These are phyloP conservation scores for Vaccinium darrowii DNA, from an alignment of 148 eudicot genomes.

Conservation along the genomic window DNA sequence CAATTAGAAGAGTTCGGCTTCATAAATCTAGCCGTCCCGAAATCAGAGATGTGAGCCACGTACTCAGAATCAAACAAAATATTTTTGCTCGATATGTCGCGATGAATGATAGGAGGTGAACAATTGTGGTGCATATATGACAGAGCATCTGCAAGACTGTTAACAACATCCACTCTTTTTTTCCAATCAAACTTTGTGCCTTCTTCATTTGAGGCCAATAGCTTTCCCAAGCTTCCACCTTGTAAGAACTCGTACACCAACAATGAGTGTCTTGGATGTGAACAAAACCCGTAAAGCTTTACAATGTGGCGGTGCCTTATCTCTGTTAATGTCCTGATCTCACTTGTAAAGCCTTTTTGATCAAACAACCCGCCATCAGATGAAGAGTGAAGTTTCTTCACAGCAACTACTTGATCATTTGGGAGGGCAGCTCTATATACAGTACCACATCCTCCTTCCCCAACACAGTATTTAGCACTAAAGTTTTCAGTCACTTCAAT, in stretches of 20 bases:
- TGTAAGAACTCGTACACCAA: slow-evolving; percentile 18
- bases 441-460: slow-evolving; percentile 23
- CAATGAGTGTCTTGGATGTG: background rate
- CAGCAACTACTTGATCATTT: slow-evolving; percentile 16
- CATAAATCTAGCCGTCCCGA: no score
- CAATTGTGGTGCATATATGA: slow-evolving; percentile 20
- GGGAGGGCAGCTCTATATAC: slow-evolving; percentile 17
- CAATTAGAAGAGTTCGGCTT: no score
- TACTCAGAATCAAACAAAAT: background rate
- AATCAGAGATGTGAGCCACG: background rate
- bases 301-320: slow-evolving; percentile 22
- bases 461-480: slow-evolving; percentile 11
- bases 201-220: background rate
- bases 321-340: slow-evolving; percentile 18
- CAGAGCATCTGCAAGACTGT: slow-evolving; percentile 18
- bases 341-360: slow-evolving; percentile 11
- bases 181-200: slow-evolving; percentile 11
- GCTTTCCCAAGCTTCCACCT: slow-evolving; percentile 21
- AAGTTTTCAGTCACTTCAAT: slow-evolving; percentile 17
- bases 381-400: slow-evolving; percentile 21
- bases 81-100: slow-evolving; percentile 15
- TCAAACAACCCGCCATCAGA: background rate
- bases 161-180: slow-evolving; percentile 15
- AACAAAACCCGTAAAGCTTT: slow-evolving; percentile 26
- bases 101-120: slow-evolving; percentile 15